Evolutionary conservation across 164 flowering plant genomes (phyloP), one percentile per base, ranked within the genome.

Genomic region (Aristolochia contorta): DNA sequence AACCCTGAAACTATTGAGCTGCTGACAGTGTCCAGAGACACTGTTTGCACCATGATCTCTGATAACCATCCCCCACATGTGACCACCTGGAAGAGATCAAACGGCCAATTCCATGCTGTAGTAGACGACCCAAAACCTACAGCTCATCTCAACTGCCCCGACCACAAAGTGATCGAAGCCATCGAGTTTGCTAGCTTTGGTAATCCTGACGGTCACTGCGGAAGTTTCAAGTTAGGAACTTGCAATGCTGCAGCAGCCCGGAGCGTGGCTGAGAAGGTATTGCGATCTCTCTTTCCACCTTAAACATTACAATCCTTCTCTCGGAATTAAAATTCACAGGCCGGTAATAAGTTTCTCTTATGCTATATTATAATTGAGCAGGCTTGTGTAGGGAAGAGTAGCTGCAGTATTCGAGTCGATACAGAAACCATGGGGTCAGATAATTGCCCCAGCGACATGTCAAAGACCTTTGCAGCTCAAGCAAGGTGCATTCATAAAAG

Each of bases 121-220:
- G 74, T 48, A 12, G 80, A 78, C 20, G 75, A 70, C 6, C 23
- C 59, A 6, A 69, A 76, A 10, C 67, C 79, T 20, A 68, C 66
- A 43, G 83, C 85, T 22, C 58, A 60, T 8, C 62, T 89, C 33
- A 72, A 64, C 27, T 92, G 98, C 51, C 82, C 91, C 16, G 65
- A 72, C 55, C 32, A 70, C 51, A 83, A 85, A 54, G 69, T 74
- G 43, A 76, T 92, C 12, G 46, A 25, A 8, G 43, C 45, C 0
- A 76, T 92, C 2, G 81, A 90, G 1, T 90, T 88, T 51, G 96
- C 92, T 0, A 82, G 91, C 78, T 93, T 71, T 37, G 97, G 96
- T 3, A 57, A 83, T 56, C 82, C 93, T 37, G 0, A 13, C 0
- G 98, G 98, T 2, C 56, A 58, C 22, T 89, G 98, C 60, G 93